These are phyloP conservation scores for Trichoderma polysporum DNA, from an alignment of 2,329 filamentous ascomycete species.

Conservation along the genomic window DNA sequence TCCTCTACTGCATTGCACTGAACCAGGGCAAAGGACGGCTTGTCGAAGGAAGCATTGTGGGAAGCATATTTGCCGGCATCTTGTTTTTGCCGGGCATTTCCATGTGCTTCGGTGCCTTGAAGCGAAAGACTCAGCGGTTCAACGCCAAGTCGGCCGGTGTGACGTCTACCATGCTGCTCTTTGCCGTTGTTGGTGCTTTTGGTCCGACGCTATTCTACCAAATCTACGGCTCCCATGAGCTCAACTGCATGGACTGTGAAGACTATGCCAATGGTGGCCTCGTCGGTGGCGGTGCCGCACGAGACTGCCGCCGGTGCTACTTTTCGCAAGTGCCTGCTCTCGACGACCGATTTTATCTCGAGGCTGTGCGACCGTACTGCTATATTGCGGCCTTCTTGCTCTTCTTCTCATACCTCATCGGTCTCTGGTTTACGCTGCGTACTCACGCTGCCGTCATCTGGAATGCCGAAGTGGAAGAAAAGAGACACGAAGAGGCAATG, in stretches of 20 bases:
- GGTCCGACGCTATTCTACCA: constrained; percentile 97
- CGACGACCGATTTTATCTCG: constrained; percentile 82
- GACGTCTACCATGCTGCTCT: constrained; percentile 95
- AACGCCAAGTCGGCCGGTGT: constrained; percentile 95
- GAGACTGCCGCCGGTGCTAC: constrained; percentile 89
- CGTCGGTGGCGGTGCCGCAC: constrained; percentile 39
- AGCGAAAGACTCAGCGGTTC: constrained; percentile 97
- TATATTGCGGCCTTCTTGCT: constrained; percentile 82
- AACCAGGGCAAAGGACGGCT: constrained; percentile 88
- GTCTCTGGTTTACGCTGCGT: constrained; percentile 89
- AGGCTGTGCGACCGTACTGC: constrained; percentile 90
- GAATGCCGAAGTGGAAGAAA: constrained; percentile 81
- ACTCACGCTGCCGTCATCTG: constrained; percentile 97
- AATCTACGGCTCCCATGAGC: constrained; percentile 95
- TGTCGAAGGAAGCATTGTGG: constrained; percentile 95
- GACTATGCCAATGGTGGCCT: constrained; percentile 42
- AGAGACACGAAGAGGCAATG: constrained; percentile 59
- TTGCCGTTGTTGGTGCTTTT: constrained; percentile 93
- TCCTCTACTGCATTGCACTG: constrained; percentile 92
- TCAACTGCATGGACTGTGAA: constrained; percentile 73
- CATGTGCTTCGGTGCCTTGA: constrained; percentile 98
- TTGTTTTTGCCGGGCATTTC: constrained; percentile 91
- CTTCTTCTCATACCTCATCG: constrained; percentile 91
- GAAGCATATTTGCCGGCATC: constrained; percentile 96
- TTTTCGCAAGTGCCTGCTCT: constrained; percentile 85